phyloP scores from a whole-genome alignment of 345 rosid species.

The Anastatica hierochuntica region DNA sequence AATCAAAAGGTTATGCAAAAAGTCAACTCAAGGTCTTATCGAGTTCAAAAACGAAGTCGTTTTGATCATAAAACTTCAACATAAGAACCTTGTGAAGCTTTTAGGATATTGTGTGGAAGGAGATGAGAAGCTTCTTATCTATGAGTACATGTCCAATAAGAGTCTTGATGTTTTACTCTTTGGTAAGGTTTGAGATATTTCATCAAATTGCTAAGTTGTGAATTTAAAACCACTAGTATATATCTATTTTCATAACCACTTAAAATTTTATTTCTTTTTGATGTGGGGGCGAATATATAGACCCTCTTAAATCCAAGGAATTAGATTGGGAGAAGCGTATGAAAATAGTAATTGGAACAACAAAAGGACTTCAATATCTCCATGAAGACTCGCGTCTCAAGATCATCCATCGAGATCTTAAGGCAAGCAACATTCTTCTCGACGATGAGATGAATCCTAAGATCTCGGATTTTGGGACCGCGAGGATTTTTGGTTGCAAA shows the following conservation, averaged over 20 bases:
- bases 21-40: background rate
- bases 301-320: background rate
- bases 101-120: background rate
- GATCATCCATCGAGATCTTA: conserved; percentile 11
- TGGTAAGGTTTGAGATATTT: no score
- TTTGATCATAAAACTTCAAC: conserved; percentile 7
- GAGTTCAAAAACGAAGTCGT: conserved; percentile 2
- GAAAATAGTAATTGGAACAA: background rate
- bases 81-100: conserved; percentile 4
- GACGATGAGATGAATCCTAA: conserved; percentile 1
- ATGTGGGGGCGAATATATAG: background rate
- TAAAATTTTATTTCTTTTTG: background rate
- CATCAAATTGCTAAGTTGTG: no score
- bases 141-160: conserved; percentile 15
- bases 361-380: background rate
- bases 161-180: conserved; percentile 7
- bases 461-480: conserved; percentile 6
- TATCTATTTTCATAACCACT: no score
- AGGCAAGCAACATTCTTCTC: background rate
- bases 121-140: conserved; percentile 9
- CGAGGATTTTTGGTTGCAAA: background rate
- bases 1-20: conserved; percentile 3
- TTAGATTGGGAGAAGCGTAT: conserved; percentile 3
- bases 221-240: no score
- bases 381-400: conserved; percentile 5